Percentiles rank a stretch among this genome's conserved stretches.
phyloP scores from a whole-genome alignment of 345 rosid species.

The Sonneratia caseolaris region DNA sequence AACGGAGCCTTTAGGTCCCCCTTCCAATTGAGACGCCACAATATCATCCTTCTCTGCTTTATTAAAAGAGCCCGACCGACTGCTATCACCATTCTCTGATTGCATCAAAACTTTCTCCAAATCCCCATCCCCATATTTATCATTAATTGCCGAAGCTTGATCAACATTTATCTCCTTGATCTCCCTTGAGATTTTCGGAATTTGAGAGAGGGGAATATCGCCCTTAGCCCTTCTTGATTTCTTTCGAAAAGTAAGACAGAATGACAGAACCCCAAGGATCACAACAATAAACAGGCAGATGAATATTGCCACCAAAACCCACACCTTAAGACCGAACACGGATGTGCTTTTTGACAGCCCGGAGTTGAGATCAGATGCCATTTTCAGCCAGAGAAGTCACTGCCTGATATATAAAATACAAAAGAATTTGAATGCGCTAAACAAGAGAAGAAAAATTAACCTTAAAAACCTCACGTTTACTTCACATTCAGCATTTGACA shows the following conservation, averaged over 20 bases:
- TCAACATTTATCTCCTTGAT: constrained; percentile 16
- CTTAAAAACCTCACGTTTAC: neutral
- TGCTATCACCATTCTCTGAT: constrained; percentile 16
- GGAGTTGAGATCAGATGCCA: constrained; percentile 12
- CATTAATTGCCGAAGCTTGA: constrained; percentile 10
- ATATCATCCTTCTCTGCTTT: constrained; percentile 14
- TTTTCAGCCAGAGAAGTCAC: neutral
- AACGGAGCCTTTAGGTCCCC: constrained; percentile 6
- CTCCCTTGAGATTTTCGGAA: constrained; percentile 13
- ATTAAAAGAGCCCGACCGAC: constrained; percentile 17
- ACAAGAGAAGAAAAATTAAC: neutral
- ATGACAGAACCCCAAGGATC: constrained; percentile 9
- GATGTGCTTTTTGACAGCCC: constrained; percentile 14
- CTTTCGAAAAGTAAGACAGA: constrained; percentile 12
- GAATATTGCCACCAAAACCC: constrained; percentile 12
- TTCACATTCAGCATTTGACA: neutral
- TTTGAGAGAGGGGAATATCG: constrained; percentile 11
- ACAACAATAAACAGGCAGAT: constrained; percentile 9
- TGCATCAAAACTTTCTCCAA: constrained; percentile 13
- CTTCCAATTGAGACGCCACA: constrained; percentile 9
- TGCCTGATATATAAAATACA: neutral
- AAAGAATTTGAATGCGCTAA: neutral
- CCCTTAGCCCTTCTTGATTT: constrained; percentile 11
- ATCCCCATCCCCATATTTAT: constrained; percentile 10
- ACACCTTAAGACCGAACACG: constrained; percentile 14